Base-by-base conservation (phyloP, 306 rosid species). In the Lablab purpureus region DNA sequence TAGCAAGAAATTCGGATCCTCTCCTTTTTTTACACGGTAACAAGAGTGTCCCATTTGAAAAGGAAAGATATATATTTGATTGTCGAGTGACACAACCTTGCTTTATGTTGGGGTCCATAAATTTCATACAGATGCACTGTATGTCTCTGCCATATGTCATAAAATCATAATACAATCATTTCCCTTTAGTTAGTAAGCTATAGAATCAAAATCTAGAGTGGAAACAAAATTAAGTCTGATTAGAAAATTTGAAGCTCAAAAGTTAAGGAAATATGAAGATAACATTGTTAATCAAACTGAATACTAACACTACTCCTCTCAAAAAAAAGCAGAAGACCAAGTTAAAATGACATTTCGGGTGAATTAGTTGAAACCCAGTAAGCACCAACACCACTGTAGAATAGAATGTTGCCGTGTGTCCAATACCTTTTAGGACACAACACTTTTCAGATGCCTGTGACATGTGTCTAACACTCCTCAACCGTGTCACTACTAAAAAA, bases 231-330 rank as follows among this genome's bases (percentile, higher is more conserved):
- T 67, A 54, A 68, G 76, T 41, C 69, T 60, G 41, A 27, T 46
- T 13, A 37, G 82, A 25, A 62, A 12, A 70, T 52, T 12, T 56
- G 34, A 23, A 1, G 46, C 63, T 5, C 62, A 58, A 78, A 71
- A 52, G 18, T 55, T 36, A 32, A 27, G 28, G 41, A 14, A 64
- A 18, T 50, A 36, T 76, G 59, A 49, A 40, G 10, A 65, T 32
- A 32, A 6, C 5, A 32, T 41, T 70, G n/a, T 54, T 30, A n/a
- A 46, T 64, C 59, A 36, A 62, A 71, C 21, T 58, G 66, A 68
- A 51, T 21, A 54, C 18, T 14, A 49, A 74, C 64, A 68, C 74
- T 70, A 74, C 72, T 52, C 69, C 19, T n/a, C n/a, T n/a, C n/a
- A 17, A 74, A 14, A 27, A 50, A 52, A 36, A 36, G 19, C 64